Conservation (phyloP, 164 flowering plant species). For the Liriodendron chinense region DNA sequence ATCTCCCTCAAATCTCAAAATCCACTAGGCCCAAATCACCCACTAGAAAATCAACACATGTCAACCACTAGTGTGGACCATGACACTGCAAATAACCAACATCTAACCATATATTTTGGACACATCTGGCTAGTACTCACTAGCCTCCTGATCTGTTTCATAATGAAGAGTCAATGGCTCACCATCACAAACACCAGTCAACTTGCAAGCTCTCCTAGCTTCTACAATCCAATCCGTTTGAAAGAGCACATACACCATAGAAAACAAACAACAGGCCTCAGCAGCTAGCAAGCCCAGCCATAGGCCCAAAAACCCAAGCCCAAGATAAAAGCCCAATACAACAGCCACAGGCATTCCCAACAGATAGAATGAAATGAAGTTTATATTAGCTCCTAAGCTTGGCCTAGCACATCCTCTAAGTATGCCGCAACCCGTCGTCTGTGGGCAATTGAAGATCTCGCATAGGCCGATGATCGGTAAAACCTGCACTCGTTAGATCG, state of each 20-base stretch:
- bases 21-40: background rate
- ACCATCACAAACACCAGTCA: constrained; percentile 25
- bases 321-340: constrained; percentile 38
- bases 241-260: constrained; percentile 49
- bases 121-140: background rate
- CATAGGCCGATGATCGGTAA: constrained; percentile 76
- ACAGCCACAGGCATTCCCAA: constrained; percentile 82
- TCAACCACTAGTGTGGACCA: background rate
- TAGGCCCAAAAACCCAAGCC: constrained; percentile 55
- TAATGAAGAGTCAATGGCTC: background rate
- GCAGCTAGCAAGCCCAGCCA: constrained; percentile 78
- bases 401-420: constrained; percentile 77
- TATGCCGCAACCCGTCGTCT: constrained; percentile 73
- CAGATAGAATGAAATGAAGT: constrained; percentile 62
- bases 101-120: background rate
- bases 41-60: background rate
- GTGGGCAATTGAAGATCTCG: constrained; percentile 82
- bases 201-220: constrained; percentile 50
- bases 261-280: constrained; percentile 47
- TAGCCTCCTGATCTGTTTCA: background rate
- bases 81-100: no score
- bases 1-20: background rate
- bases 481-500: constrained; percentile 46
- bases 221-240: constrained; percentile 57
- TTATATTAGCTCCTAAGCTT: constrained; percentile 58